Base-by-base conservation (phyloP, 371 early-diverging fungal species). In the Capillidium heterosporum region DNA sequence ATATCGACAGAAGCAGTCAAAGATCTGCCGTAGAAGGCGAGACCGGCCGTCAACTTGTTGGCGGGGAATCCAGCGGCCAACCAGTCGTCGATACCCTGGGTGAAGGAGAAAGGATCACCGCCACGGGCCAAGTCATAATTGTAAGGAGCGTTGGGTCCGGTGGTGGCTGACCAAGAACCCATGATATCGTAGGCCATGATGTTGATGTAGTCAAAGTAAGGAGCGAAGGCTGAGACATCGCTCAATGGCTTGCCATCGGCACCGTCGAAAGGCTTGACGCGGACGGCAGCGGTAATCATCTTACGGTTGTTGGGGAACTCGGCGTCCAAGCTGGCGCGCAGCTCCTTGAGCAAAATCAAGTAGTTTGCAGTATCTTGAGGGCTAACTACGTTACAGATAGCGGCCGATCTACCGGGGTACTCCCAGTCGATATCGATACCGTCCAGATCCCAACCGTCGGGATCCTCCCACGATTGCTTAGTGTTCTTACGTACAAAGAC, bases 351-450 rank as follows among this genome's bases (percentile, higher is more conserved):
- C 21, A 77, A 61, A 2, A 61, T 67, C 59, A 82, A 59, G 40
- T 77, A 70, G 61, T 84, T 82, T 46, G 65, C 73, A 15, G 76
- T 61, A 55, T 83, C 81, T 11, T 76, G 62, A 7, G 61, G 62
- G 44, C 69, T 66, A 46, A 70, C 60, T 28, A 67, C 65, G 61
- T 86, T 89, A 64, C 85, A 84, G 3, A 74, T 77, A 26, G 80
- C 74, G 1, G 77, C 87, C 44, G 72, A 66, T 7, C 76, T 69
- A 10, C 75, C 85, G n/a, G 88, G 86, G 57, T 81, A 87, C 61
- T 87, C 88, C 87, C 84, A 87, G 62, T 78, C 81, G 23, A 61
- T 61, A 63, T 61, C 67, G 56, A 57, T 69, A 60, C 77, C 78
- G 54, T 77, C 77, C 42, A 68, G 58, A 57, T 59, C 56, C 63